phyloP scores from a whole-genome alignment of 495 filamentous ascomycete genomes.

The Penicillium pulvis region DNA sequence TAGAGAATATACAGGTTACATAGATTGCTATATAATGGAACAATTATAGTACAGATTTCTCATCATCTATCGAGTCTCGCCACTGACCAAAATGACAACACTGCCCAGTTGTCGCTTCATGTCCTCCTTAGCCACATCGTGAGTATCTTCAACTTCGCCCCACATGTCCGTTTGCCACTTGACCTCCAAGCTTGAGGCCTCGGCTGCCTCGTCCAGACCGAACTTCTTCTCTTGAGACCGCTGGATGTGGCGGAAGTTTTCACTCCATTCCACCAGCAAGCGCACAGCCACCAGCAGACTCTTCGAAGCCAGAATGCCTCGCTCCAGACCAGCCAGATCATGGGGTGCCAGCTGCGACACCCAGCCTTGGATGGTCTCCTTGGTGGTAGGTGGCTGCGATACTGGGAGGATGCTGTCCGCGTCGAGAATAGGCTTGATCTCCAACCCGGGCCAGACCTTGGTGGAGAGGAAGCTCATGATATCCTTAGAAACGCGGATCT shows the following conservation, averaged over 20 bases:
- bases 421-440: conserved; percentile 75
- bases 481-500: conserved; percentile 63
- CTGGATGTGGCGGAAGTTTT: conserved; percentile 57
- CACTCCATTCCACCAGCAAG: conserved; percentile 86
- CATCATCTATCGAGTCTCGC: conserved; percentile 40
- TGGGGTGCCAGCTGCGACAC: conserved; percentile 66
- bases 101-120: conserved; percentile 85
- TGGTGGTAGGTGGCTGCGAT: conserved; percentile 68
- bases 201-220: conserved; percentile 65
- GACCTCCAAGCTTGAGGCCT: conserved; percentile 80
- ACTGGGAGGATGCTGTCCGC: conserved; percentile 69
- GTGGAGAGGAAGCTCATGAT: conserved; percentile 70
- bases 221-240: conserved; percentile 39
- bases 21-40: conserved; percentile 2
- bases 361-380: conserved; percentile 78
- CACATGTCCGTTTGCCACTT: conserved; percentile 87
- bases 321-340: conserved; percentile 85
- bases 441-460: conserved; percentile 82
- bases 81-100: conserved; percentile 75
- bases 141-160: conserved; percentile 98
- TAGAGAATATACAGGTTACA: neutral
- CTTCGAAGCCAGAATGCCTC: conserved; percentile 81
- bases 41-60: conserved; percentile 16
- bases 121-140: conserved; percentile 96
- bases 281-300: conserved; percentile 76